Percentiles rank a stretch among this genome's conserved stretches.
Conservation (phyloP, 2,329 filamentous ascomycete species). For the Xylariaceae sp. region DNA sequence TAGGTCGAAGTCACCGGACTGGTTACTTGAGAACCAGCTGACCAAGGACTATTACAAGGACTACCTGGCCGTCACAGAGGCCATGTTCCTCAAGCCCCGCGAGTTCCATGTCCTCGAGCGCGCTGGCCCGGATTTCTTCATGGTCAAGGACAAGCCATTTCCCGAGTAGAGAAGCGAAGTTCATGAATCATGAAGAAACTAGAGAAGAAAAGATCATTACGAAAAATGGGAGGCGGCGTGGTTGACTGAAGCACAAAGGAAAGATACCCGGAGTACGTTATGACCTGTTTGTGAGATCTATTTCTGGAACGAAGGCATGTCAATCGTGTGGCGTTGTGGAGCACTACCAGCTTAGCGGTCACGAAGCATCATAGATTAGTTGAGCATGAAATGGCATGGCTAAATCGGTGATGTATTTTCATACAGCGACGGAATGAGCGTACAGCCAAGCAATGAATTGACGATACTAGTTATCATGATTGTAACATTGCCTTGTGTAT, state of each 20-base stretch:
- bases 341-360: slow-evolving; percentile 4
- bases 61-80: slow-evolving; percentile 36
- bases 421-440: slow-evolving; percentile 22
- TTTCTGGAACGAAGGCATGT: slow-evolving; percentile 1
- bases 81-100: slow-evolving; percentile 38
- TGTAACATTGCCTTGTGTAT: too few relatives aligned
- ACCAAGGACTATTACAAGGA: slow-evolving; percentile 40
- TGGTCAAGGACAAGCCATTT: slow-evolving; percentile 20
- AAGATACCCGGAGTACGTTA: slow-evolving; percentile 9
- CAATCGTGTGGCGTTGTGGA: slow-evolving; percentile 3
- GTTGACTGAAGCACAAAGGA: slow-evolving; percentile 1
- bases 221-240: not conserved
- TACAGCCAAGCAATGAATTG: slow-evolving; percentile 15
- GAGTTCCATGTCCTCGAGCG: slow-evolving; percentile 29
- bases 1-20: slow-evolving; percentile 26
- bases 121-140: slow-evolving; percentile 23
- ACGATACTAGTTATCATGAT: slow-evolving; percentile 6
- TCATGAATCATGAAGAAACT: too few relatives aligned
- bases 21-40: slow-evolving; percentile 33
- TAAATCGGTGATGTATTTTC: slow-evolving; percentile 19
- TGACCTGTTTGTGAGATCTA: slow-evolving; percentile 3
- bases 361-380: slow-evolving; percentile 3
- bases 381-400: slow-evolving; percentile 8
- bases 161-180: slow-evolving; percentile 5
- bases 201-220: not conserved